Evolutionary conservation across 2,329 filamentous ascomycete genomes (phyloP), one percentile per base, ranked within the genome.

Genomic region (Pseudonectria foliicola): DNA sequence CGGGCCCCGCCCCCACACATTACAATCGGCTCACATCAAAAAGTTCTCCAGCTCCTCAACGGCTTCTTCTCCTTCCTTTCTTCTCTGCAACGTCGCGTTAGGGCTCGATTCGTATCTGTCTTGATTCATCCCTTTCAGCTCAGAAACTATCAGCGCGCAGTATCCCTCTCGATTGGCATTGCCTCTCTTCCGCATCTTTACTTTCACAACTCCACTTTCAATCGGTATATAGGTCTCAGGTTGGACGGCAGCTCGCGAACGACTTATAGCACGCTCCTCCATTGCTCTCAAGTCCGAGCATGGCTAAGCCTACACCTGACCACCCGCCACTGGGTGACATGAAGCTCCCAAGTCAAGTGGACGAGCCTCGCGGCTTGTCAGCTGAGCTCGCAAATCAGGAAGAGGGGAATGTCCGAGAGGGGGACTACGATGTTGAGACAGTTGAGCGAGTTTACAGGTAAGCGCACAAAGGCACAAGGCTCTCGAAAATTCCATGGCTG

Each of bases 391-490:
- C 37, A 33, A 53, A 50, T 34, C 49, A 55, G 43, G 50, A 54
- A 46, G 54, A 55, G 50, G 53, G 51, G 43, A 43, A 49, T 52
- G 44, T 42, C 39, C 53, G 49, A 39, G 52, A 52, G 53, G 53
- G 49, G 44, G 52, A 71, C 42, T 76, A 73, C 39, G 64, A 69
- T 38, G 50, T 67, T 23, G 68, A 69, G 49, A 66, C 66, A 27
- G 63, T 77, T 28, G 74, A 78, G 52, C 57, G 61, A 27, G 70
- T 77, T 27, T 78, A 78, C 58, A 60, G 56, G 62, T 66, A 37
- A 31, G 48, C 39, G 15, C 12, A 18, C 7, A n/a, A 27, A 30
- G 8, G 5, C 18, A 21, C 18, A 21, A 21, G 18, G n/a, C n/a
- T n/a, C n/a, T n/a, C n/a, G 7, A 27, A 13, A 13, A 13, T 25